Evolutionary conservation across 176 grass and related monocot species (phyloP).

Genomic region (Puccinellia tenuiflora): DNA sequence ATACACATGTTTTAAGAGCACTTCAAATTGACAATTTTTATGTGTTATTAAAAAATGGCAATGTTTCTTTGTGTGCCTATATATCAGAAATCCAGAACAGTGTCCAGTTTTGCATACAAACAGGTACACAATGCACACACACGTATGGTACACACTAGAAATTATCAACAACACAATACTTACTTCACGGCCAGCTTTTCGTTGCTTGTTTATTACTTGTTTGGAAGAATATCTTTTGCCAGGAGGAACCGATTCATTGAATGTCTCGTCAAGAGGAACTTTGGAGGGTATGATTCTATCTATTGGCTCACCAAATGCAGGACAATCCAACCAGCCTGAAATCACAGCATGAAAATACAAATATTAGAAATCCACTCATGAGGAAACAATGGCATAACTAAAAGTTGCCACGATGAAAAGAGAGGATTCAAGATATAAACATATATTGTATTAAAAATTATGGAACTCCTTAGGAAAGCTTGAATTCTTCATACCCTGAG

Average conservation of each 20-base stretch:
- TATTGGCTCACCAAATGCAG: slow-evolving; percentile 84
- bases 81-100: not conserved
- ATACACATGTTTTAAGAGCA: not conserved
- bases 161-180: slow-evolving; percentile 30
- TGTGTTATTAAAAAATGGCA: too few species aligned
- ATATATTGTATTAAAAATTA: not conserved
- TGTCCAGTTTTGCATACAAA: not conserved
- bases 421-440: not conserved
- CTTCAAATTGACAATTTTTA: not conserved
- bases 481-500: slow-evolving; percentile 52
- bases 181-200: slow-evolving; percentile 83
- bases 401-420: not conserved
- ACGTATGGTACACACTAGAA: not conserved
- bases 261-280: slow-evolving; percentile 97
- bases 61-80: not conserved
- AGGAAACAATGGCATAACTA: not conserved
- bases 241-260: slow-evolving; percentile 74
- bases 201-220: slow-evolving; percentile 90
- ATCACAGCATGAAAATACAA: slow-evolving; percentile 9
- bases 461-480: not conserved
- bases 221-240: slow-evolving; percentile 98
- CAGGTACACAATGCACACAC: not conserved
- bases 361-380: not conserved
- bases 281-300: slow-evolving; percentile 96
- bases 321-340: slow-evolving; percentile 94